These are phyloP conservation scores for Parietichytrium sp. DNA, from an alignment of 108 stramenopile genomes.

Conservation along the genomic window DNA sequence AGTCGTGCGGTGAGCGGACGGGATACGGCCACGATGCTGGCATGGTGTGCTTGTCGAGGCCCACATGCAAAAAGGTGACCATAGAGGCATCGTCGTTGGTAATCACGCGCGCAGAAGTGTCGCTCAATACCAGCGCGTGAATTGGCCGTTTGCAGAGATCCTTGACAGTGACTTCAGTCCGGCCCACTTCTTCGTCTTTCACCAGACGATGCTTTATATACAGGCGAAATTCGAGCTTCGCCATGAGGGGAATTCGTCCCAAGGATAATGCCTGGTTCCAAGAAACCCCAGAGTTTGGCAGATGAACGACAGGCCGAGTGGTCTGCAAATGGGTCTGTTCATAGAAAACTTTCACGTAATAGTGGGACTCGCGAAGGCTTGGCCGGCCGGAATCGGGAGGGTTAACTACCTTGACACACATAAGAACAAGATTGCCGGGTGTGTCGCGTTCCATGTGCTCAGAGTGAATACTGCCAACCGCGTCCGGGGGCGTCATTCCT, in stretches of 20 bases:
- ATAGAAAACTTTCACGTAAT: background rate
- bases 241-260: background rate
- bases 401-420: too few species aligned
- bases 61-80: background rate
- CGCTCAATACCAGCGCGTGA: background rate
- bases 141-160: background rate
- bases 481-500: too few species aligned
- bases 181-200: background rate
- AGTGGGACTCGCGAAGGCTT: slow-evolving; percentile 6
- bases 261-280: background rate
- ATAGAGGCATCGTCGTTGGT: too few species aligned
- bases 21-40: background rate
- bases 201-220: background rate
- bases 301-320: background rate
- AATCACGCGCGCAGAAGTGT: background rate
- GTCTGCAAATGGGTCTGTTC: background rate
- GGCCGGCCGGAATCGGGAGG: too few species aligned
- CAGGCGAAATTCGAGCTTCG: background rate
- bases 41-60: background rate
- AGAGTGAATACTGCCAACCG: too few species aligned
- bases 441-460: too few species aligned
- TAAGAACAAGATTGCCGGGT: too few species aligned
- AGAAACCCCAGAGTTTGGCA: background rate
- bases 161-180: background rate
- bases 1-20: background rate